Evolutionary conservation across 768 basidiomycete genomes (phyloP).

Genomic region (Pleurotus tuoliensis): DNA sequence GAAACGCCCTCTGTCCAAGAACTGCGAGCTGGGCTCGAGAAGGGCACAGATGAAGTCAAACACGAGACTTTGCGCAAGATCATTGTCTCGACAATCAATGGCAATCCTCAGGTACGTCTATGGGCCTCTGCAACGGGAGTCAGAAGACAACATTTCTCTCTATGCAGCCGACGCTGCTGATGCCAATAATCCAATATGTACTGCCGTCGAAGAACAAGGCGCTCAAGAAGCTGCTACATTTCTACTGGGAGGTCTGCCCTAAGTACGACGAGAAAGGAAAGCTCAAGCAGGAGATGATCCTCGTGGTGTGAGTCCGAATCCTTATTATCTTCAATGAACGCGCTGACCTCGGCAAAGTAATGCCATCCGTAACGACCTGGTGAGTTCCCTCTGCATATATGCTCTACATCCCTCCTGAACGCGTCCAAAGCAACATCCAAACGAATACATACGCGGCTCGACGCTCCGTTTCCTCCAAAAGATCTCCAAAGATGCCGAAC

Average conservation of each 20-base stretch:
- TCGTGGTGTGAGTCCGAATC: slow-evolving; percentile 76
- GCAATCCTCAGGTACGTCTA: slow-evolving; percentile 72
- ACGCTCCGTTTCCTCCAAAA: slow-evolving; percentile 96
- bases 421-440: slow-evolving; percentile 85
- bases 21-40: slow-evolving; percentile 79
- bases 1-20: slow-evolving; percentile 82
- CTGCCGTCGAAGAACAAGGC: slow-evolving; percentile 94
- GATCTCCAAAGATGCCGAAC: slow-evolving; percentile 86
- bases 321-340: no score
- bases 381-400: slow-evolving; percentile 32
- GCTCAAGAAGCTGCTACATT: slow-evolving; percentile 94
- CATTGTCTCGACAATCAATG: slow-evolving; percentile 91
- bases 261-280: slow-evolving; percentile 97
- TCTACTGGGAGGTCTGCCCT: slow-evolving; percentile 97
- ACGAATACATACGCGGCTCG: slow-evolving; percentile 99
- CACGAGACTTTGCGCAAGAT: slow-evolving; percentile 94
- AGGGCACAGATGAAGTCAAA: slow-evolving; percentile 96
- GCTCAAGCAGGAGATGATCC: slow-evolving; percentile 99
- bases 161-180: slow-evolving; percentile 79
- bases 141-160: not conserved
- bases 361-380: slow-evolving; percentile 95
- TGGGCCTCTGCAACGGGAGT: slow-evolving; percentile 18
- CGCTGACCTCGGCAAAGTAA: slow-evolving; percentile 50
- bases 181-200: slow-evolving; percentile 98
- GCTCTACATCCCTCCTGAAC: slow-evolving; percentile 9